These are phyloP conservation scores for Gnomoniopsis sp. DNA, from an alignment of 2,329 filamentous ascomycete species.

Conservation along the genomic window DNA sequence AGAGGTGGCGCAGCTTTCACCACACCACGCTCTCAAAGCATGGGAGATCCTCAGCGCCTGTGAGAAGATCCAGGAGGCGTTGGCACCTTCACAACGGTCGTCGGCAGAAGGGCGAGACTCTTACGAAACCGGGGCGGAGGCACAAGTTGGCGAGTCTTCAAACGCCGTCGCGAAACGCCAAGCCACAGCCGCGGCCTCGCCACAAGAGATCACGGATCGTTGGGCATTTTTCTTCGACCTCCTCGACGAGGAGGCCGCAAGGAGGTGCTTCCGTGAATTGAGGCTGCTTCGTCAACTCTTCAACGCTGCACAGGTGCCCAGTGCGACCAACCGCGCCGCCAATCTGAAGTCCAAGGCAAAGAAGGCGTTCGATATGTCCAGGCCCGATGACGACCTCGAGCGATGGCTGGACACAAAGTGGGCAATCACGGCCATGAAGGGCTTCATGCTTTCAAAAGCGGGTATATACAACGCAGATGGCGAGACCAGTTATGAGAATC, in stretches of 20 bases:
- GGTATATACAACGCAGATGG: background rate
- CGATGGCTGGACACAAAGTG: constrained; percentile 11
- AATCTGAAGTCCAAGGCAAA: constrained; percentile 12
- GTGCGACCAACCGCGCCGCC: background rate
- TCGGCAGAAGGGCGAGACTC: background rate
- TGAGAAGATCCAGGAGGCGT: constrained; percentile 8
- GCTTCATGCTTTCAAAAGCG: constrained; percentile 12
- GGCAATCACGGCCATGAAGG: constrained; percentile 9
- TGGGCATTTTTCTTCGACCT: constrained; percentile 15
- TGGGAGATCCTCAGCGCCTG: constrained; percentile 7
- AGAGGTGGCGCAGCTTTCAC: constrained; percentile 8
- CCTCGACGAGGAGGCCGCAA: constrained; percentile 10
- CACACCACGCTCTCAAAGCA: background rate
- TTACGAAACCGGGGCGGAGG: background rate
- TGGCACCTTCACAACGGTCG: constrained; percentile 1
- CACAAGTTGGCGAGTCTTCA: background rate
- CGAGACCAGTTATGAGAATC: background rate
- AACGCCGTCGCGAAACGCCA: constrained; percentile 6
- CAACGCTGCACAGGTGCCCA: constrained; percentile 4
- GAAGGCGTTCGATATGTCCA: constrained; percentile 9
- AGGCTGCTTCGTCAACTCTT: constrained; percentile 11
- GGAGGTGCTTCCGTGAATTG: constrained; percentile 12
- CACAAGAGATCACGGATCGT: constrained; percentile 10
- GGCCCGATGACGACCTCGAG: constrained; percentile 8
- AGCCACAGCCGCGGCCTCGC: constrained; percentile 1